Evolutionary conservation across 768 basidiomycete species (phyloP).

Genomic region (Phylloporus rhodoxanthus): DNA sequence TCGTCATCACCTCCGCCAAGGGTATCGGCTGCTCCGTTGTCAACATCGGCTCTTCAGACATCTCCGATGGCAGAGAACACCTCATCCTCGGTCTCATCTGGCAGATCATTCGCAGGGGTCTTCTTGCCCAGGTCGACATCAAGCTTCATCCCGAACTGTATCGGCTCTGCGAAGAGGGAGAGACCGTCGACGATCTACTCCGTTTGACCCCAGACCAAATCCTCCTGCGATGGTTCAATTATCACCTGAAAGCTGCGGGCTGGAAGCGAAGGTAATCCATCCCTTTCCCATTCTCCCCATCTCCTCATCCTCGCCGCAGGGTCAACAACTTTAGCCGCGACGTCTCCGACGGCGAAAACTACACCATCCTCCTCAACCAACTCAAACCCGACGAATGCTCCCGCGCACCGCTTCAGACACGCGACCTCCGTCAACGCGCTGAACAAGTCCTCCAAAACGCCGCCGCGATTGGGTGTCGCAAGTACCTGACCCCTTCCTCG

Average conservation of each 20-base stretch:
- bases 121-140: slow-evolving; percentile 94
- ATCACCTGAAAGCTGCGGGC: slow-evolving; percentile 91
- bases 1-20: slow-evolving; percentile 96
- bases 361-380: slow-evolving; percentile 92
- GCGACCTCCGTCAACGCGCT: slow-evolving; percentile 76
- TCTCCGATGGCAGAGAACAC: slow-evolving; percentile 91
- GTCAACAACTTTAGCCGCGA: slow-evolving; percentile 98
- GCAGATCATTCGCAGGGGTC: slow-evolving; percentile 94
- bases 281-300: not conserved
- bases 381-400: slow-evolving; percentile 93
- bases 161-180: slow-evolving; percentile 91
- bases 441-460: slow-evolving; percentile 95
- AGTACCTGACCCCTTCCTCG: slow-evolving; percentile 89
- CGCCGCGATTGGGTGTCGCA: slow-evolving; percentile 87
- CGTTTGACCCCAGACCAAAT: slow-evolving; percentile 96
- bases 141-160: slow-evolving; percentile 97
- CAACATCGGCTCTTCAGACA: slow-evolving; percentile 92
- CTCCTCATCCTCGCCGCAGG: slow-evolving; percentile 35
- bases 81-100: slow-evolving; percentile 96
- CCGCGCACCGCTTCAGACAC: slow-evolving; percentile 81
- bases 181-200: slow-evolving; percentile 94
- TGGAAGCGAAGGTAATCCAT: slow-evolving; percentile 71
- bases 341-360: slow-evolving; percentile 96
- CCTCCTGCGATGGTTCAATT: slow-evolving; percentile 98
- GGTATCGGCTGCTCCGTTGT: slow-evolving; percentile 98